These are phyloP conservation scores for Podospora fimiseda DNA, from an alignment of 495 filamentous ascomycete species.

Conservation along the genomic window DNA sequence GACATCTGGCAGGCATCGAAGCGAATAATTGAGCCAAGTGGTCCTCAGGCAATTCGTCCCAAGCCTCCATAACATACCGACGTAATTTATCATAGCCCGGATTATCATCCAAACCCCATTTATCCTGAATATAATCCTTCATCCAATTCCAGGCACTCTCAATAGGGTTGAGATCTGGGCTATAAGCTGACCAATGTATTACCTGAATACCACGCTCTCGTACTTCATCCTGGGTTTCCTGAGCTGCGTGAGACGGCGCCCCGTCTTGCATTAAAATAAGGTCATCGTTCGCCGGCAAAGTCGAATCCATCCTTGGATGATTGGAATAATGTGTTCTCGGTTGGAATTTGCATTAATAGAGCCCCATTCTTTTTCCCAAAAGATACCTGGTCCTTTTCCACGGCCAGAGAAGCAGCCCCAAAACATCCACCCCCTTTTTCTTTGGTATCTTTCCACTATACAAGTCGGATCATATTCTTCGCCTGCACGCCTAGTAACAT, in stretches of 20 bases:
- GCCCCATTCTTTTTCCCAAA: constrained; percentile 32
- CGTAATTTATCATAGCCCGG: constrained; percentile 8
- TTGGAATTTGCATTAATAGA: constrained; percentile 19
- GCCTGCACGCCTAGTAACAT: constrained; percentile 8
- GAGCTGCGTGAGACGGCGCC: constrained; percentile 14
- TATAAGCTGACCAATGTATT: constrained; percentile 21
- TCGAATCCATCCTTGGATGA: constrained; percentile 17
- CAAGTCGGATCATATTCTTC: constrained; percentile 17
- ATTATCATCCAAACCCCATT: constrained; percentile 6
- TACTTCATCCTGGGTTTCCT: constrained; percentile 4
- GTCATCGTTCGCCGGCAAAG: neutral
- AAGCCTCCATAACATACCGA: constrained; percentile 18
- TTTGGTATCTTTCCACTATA: constrained; percentile 12
- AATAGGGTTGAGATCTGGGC: constrained; percentile 25
- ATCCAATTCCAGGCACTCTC: constrained; percentile 26
- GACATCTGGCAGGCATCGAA: constrained; percentile 19
- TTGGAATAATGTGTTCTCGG: constrained; percentile 16
- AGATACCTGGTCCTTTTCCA: constrained; percentile 23
- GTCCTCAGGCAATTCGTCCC: constrained; percentile 13
- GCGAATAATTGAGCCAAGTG: constrained; percentile 19
- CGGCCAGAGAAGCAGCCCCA: constrained; percentile 19
- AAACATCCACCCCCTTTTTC: constrained; percentile 27
- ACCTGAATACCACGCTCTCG: constrained; percentile 9
- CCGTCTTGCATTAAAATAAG: constrained; percentile 20
- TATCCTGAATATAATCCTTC: constrained; percentile 21